Percentiles rank a stretch among this genome's conserved stretches.
phyloP scores from a whole-genome alignment of 139 green algal species.

The Picocystis salinarum region DNA sequence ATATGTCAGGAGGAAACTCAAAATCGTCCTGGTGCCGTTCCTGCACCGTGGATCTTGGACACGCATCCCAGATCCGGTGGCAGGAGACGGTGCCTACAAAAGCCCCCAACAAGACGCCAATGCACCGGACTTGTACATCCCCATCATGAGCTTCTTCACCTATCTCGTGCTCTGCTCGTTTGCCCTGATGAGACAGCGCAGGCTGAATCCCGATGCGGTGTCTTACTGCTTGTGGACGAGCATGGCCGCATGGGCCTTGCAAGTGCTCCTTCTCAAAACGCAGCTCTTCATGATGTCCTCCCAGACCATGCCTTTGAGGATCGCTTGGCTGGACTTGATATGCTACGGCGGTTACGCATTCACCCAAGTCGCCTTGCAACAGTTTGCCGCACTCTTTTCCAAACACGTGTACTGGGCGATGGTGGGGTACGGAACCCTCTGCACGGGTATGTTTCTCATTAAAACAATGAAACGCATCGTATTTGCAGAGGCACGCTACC shows the following conservation, averaged over 20 bases:
- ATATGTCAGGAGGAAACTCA: too few species aligned
- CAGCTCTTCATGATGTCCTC: too few species aligned
- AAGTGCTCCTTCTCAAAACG: neutral
- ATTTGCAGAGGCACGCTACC: conserved; percentile 51
- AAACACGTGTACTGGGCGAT: conserved; percentile 32
- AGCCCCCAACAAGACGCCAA: conserved; percentile 74
- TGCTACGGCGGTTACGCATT: conserved; percentile 35
- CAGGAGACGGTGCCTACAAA: conserved; percentile 31
- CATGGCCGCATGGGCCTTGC: neutral
- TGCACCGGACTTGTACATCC: conserved; percentile 91
- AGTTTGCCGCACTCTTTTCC: conserved; percentile 1
- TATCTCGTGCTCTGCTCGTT: conserved; percentile 46
- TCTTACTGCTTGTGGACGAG: neutral
- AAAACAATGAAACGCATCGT: conserved; percentile 81
- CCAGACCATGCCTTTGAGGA: too few species aligned
- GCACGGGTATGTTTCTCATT: conserved; percentile 72
- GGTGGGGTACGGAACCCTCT: conserved; percentile 54
- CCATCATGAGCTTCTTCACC: conserved; percentile 61
- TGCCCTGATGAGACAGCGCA: neutral
- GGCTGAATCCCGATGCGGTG: neutral
- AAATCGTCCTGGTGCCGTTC: too few species aligned
- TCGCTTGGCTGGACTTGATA: neutral
- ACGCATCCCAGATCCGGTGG: conserved; percentile 41
- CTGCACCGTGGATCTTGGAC: conserved; percentile 56
- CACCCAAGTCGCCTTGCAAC: conserved; percentile 20